Conservation (phyloP, 495 filamentous ascomycete genomes). For the Chaetomium tenue region DNA sequence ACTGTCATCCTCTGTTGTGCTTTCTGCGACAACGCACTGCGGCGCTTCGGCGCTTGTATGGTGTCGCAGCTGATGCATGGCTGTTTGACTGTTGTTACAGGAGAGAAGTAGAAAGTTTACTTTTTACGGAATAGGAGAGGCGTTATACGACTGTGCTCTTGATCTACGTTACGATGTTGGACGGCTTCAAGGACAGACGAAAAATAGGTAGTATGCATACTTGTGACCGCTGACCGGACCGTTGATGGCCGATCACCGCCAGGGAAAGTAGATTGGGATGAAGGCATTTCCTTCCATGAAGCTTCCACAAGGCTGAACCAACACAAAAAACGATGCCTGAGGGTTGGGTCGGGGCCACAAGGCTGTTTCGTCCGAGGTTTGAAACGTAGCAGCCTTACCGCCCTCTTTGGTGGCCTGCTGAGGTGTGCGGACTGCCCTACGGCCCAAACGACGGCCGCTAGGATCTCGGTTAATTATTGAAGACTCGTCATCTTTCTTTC, state of each 20-base stretch:
- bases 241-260: neutral
- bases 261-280: neutral
- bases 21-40: neutral
- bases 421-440: conserved; percentile 1
- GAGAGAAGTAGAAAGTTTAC: neutral
- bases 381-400: conserved; percentile 13
- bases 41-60: neutral
- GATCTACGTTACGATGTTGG: neutral
- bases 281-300: neutral
- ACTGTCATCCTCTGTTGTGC: neutral
- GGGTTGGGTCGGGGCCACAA: neutral
- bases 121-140: too few species aligned
- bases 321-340: neutral
- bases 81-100: neutral
- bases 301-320: conserved; percentile 4
- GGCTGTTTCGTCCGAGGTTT: conserved; percentile 2
- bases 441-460: conserved; percentile 6
- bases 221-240: neutral
- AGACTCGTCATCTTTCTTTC: neutral
- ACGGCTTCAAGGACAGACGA: neutral
- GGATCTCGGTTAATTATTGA: neutral
- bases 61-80: neutral
- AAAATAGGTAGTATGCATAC: neutral
- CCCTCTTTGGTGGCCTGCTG: neutral
- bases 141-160: neutral